Evolutionary conservation across 2,329 filamentous ascomycete species (phyloP).

Genomic region (Sphaerulina vaccinii): DNA sequence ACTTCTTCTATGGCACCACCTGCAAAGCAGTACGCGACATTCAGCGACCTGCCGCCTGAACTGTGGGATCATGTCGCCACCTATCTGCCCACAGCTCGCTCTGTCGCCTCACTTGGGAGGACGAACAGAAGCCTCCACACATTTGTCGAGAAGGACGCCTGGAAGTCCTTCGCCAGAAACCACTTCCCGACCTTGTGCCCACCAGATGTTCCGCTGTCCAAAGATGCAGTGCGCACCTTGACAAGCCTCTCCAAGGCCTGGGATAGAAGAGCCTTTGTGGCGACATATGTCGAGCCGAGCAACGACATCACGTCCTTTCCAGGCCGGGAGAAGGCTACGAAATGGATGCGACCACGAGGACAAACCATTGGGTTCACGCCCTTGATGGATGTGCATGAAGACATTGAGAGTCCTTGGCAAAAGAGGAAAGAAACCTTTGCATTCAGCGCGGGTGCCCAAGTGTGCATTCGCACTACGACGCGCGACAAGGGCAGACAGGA

Average conservation of each 20-base stretch:
- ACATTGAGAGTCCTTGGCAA: slow-evolving; percentile 41
- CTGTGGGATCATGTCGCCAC: slow-evolving; percentile 39
- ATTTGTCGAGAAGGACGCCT: slow-evolving; percentile 48
- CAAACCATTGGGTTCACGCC: slow-evolving; percentile 62
- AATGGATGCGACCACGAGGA: slow-evolving; percentile 45
- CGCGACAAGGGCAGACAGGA: slow-evolving; percentile 24
- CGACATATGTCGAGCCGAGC: slow-evolving; percentile 51
- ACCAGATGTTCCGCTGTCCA: slow-evolving; percentile 44
- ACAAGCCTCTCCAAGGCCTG: slow-evolving; percentile 58
- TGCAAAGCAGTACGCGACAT: slow-evolving; percentile 13
- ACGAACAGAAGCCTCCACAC: slow-evolving; percentile 48
- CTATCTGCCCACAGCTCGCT: slow-evolving; percentile 47
- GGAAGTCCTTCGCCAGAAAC: slow-evolving; percentile 49
- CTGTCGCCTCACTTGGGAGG: slow-evolving; percentile 46
- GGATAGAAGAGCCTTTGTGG: slow-evolving; percentile 56
- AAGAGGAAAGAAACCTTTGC: slow-evolving; percentile 57
- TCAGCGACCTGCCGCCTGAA: slow-evolving; percentile 41
- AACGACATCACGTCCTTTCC: slow-evolving; percentile 38
- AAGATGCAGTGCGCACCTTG: slow-evolving; percentile 53
- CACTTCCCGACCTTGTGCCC: slow-evolving; percentile 46
- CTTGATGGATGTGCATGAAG: slow-evolving; percentile 34
- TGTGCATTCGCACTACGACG: slow-evolving; percentile 51
- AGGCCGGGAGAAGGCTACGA: slow-evolving; percentile 28
- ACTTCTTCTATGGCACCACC: not conserved
- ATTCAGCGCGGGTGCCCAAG: slow-evolving; percentile 60